Conservation (phyloP, 192 early-diverging fungal species). For the Obelidium mucronatum region DNA sequence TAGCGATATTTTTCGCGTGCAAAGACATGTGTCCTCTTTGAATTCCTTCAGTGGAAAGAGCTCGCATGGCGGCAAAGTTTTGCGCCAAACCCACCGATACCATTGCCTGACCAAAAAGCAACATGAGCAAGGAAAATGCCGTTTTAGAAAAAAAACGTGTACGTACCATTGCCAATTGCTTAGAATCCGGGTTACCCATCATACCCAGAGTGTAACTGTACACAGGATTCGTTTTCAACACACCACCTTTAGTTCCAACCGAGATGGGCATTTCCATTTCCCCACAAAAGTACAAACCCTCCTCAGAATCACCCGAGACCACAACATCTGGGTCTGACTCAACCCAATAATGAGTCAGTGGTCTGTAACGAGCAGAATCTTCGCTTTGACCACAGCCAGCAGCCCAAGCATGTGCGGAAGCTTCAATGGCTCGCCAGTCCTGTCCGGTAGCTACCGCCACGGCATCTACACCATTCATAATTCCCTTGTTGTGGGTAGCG, state of each 20-base stretch:
- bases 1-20: constrained; percentile 54
- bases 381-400: constrained; percentile 38
- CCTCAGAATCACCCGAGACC: constrained; percentile 47
- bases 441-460: constrained; percentile 79
- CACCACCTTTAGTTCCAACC: constrained; percentile 80
- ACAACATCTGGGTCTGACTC: constrained; percentile 34
- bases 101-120: constrained; percentile 53
- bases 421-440: constrained; percentile 82
- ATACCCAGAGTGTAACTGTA: constrained; percentile 72
- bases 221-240: constrained; percentile 74
- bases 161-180: constrained; percentile 64
- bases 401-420: constrained; percentile 74
- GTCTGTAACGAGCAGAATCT: constrained; percentile 50
- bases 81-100: constrained; percentile 76
- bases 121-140: background rate
- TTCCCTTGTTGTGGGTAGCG: constrained; percentile 81
- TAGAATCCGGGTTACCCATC: constrained; percentile 69
- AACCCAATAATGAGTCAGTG: constrained; percentile 80
- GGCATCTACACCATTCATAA: constrained; percentile 85
- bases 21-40: constrained; percentile 75
- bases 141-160: background rate
- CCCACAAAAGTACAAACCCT: constrained; percentile 62
- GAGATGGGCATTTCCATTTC: constrained; percentile 73
- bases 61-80: constrained; percentile 81
- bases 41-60: constrained; percentile 77